A percentile compares a stretch with the other conserved stretches of the same genome.
phyloP scores from a whole-genome alignment of 805 yeast species.

The Saccharomycopsis fermentans region DNA sequence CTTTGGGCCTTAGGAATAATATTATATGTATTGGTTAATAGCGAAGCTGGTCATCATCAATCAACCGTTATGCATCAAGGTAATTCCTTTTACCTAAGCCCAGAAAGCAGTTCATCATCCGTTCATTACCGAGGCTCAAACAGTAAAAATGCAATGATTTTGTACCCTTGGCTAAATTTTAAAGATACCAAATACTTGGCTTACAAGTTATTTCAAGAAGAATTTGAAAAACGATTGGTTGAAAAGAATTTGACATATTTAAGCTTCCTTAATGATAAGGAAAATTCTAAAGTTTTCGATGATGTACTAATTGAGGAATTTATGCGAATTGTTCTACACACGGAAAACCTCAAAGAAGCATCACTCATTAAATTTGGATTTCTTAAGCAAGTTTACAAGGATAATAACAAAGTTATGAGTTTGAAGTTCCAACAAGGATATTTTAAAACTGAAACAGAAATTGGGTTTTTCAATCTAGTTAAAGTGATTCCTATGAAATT shows the following conservation, averaged over 20 bases:
- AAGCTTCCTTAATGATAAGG: background rate
- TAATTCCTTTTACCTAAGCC: background rate
- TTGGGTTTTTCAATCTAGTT: background rate
- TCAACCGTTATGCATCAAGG: background rate
- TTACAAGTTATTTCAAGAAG: constrained; percentile 9
- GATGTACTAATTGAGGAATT: background rate
- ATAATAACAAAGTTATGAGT: background rate
- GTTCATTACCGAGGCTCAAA: constrained; percentile 5
- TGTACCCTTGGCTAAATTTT: constrained; percentile 15
- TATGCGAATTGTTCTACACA: background rate
- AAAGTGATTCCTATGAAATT: background rate
- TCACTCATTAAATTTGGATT: background rate
- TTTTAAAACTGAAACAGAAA: background rate
- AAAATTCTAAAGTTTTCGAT: background rate
- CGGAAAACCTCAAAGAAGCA: background rate
- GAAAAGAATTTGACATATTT: background rate
- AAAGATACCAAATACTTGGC: constrained; percentile 9
- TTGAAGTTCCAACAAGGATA: background rate
- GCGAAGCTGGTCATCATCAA: background rate
- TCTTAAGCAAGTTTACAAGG: background rate
- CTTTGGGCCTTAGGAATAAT: constrained; percentile 18
- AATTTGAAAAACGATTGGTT: background rate
- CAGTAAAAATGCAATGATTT: background rate
- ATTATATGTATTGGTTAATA: constrained; percentile 9
- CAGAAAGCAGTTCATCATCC: background rate